A percentile compares a stretch with the other conserved stretches of the same genome.
Conservation (phyloP, 169 alveolate genomes). For the Cytauxzoon felis region DNA sequence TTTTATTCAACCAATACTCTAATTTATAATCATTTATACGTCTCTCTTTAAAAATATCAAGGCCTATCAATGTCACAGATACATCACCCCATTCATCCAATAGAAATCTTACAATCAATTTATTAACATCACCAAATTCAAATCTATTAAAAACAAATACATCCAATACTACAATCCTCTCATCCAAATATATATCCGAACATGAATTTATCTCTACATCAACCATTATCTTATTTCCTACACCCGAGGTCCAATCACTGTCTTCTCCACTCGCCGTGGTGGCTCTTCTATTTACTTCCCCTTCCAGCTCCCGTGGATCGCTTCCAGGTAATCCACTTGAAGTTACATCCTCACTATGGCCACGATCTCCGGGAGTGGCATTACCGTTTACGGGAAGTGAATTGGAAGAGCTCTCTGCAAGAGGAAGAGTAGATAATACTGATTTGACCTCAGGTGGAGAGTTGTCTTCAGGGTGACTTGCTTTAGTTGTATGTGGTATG, state of each 20-base stretch:
- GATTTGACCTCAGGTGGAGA: too few species aligned
- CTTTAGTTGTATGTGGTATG: slow-evolving; percentile 3
- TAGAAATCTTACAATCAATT: slow-evolving; percentile 8
- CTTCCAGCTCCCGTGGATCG: too few species aligned
- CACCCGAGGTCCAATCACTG: neutral
- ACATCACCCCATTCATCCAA: slow-evolving; percentile 31
- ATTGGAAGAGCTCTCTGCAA: too few species aligned
- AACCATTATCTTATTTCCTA: neutral
- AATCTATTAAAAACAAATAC: slow-evolving; percentile 4
- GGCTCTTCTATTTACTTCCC: too few species aligned
- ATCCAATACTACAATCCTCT: neutral
- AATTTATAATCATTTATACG: slow-evolving; percentile 8
- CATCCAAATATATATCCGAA: slow-evolving; percentile 11
- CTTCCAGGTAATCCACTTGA: too few species aligned
- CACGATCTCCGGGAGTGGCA: too few species aligned
- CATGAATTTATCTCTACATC: slow-evolving; percentile 8
- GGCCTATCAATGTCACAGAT: neutral
- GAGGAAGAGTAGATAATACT: too few species aligned
- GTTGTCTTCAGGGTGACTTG: too few species aligned
- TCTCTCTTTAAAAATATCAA: neutral
- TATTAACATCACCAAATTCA: neutral
- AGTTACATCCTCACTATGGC: too few species aligned
- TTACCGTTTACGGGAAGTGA: too few species aligned
- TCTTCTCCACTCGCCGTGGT: too few species aligned
- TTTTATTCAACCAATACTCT: slow-evolving; percentile 32